These are phyloP conservation scores for Penicillium cinerascens DNA, from an alignment of 495 filamentous ascomycete species.

Conservation along the genomic window DNA sequence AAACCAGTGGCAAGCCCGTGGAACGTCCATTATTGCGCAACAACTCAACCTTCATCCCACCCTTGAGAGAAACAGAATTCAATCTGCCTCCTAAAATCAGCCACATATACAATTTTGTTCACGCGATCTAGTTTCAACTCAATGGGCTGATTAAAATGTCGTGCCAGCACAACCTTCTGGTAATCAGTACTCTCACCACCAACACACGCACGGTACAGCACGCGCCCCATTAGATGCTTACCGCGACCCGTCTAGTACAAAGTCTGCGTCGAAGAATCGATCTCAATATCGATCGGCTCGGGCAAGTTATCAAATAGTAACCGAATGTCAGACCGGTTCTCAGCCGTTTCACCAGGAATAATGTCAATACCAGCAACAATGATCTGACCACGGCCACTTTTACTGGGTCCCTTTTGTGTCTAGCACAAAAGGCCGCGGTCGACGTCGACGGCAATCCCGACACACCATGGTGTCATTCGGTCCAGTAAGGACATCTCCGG, in stretches of 20 bases:
- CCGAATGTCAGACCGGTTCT: conserved; percentile 39
- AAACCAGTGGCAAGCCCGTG: conserved; percentile 27
- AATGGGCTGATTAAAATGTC: conserved; percentile 41
- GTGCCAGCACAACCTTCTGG: conserved; percentile 32
- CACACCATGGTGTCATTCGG: conserved; percentile 48
- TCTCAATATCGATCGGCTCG: conserved; percentile 53
- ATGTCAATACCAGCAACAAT: conserved; percentile 42
- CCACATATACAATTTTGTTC: conserved; percentile 40
- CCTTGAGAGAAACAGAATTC: conserved; percentile 44
- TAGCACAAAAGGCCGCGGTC: conserved; percentile 47
- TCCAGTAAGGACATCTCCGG: conserved; percentile 11
- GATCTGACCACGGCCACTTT: conserved; percentile 43
- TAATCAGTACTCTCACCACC: conserved; percentile 12
- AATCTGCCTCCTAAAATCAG: conserved; percentile 45
- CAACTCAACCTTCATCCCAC: conserved; percentile 32
- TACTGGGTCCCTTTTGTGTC: conserved; percentile 54
- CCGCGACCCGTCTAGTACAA: conserved; percentile 58
- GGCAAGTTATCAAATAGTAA: conserved; percentile 40
- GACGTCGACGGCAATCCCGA: conserved; percentile 46
- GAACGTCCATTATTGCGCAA: conserved; percentile 25
- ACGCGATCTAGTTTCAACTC: conserved; percentile 40
- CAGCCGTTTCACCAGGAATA: conserved; percentile 25
- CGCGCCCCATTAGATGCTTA: conserved; percentile 35
- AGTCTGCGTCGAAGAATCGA: conserved; percentile 34
- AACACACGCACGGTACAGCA: conserved; percentile 25